A percentile compares a stretch with the other conserved stretches of the same genome.
Conservation (phyloP, 257 asterid genomes). For the Agastache rugosa region DNA sequence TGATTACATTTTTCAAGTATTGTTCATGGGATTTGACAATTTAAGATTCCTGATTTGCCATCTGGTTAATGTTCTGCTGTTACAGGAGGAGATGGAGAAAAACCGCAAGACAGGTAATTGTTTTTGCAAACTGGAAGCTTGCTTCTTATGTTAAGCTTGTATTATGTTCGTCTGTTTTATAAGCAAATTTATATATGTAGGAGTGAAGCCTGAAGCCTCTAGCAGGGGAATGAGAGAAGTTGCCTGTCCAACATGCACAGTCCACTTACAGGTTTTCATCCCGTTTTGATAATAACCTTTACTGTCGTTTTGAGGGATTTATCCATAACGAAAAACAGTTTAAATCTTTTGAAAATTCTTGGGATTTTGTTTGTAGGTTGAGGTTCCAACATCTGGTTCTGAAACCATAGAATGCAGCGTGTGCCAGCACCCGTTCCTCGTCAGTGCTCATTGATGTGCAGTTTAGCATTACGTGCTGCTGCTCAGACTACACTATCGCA, state of each 20-base stretch:
- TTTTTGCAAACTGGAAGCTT: constrained; percentile 25
- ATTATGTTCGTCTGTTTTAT: neutral
- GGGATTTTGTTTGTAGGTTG: constrained; percentile 52
- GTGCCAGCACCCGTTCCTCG: constrained; percentile 89
- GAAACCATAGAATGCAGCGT: constrained; percentile 92
- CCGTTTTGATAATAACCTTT: neutral
- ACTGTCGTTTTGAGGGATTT: neutral
- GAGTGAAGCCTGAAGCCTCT: constrained; percentile 48
- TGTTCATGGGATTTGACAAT: neutral
- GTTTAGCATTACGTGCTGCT: neutral
- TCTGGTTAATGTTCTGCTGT: constrained; percentile 31
- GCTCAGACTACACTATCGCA: constrained; percentile 6
- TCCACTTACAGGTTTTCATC: constrained; percentile 74
- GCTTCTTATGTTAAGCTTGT: neutral
- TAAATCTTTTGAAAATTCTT: neutral
- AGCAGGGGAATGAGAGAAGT: constrained; percentile 74
- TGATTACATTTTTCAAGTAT: neutral
- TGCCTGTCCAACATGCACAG: constrained; percentile 92
- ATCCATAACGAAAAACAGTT: neutral
- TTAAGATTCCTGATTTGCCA: constrained; percentile 22
- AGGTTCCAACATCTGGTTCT: constrained; percentile 70
- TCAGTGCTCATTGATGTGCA: constrained; percentile 54
- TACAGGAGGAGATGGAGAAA: constrained; percentile 90
- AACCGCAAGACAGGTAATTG: constrained; percentile 66
- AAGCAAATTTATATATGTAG: constrained; percentile 41